A percentile compares a stretch with the other conserved stretches of the same genome.
These are phyloP conservation scores for Tulasnella sp. DNA, from an alignment of 768 basidiomycete species.

Conservation along the genomic window DNA sequence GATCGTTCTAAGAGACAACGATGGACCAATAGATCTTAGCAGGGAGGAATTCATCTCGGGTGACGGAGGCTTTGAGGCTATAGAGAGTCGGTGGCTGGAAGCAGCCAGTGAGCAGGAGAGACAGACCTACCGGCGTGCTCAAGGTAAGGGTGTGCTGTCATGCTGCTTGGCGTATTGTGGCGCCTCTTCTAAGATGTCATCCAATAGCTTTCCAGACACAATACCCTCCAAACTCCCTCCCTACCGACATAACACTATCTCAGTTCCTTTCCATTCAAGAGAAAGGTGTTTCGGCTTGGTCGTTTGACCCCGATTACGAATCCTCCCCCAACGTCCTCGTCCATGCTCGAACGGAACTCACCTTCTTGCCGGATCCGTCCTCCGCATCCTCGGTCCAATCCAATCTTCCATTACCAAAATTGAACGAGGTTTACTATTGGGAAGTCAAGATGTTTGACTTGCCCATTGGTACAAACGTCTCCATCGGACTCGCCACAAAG, in stretches of 20 bases:
- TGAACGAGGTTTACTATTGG: slow-evolving; percentile 99
- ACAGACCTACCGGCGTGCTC: slow-evolving; percentile 70
- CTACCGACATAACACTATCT: slow-evolving; percentile 95
- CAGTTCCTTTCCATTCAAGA: slow-evolving; percentile 99
- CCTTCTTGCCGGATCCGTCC: slow-evolving; percentile 92
- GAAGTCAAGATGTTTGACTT: slow-evolving; percentile 99
- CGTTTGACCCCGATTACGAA: slow-evolving; percentile 97
- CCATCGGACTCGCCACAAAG: slow-evolving; percentile 91
- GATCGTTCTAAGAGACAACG: slow-evolving; percentile 71
- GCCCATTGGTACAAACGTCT: slow-evolving; percentile 74
- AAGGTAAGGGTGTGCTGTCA: slow-evolving; percentile 59
- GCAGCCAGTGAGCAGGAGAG: slow-evolving; percentile 53
- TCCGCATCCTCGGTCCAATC: slow-evolving; percentile 93
- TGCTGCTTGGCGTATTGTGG: too few relatives aligned
- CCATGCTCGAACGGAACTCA: slow-evolving; percentile 92
- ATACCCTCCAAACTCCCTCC: slow-evolving; percentile 91
- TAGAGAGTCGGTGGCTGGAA: slow-evolving; percentile 93
- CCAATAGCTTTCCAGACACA: slow-evolving; percentile 64
- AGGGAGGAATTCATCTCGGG: slow-evolving; percentile 82
- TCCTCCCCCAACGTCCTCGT: slow-evolving; percentile 86
- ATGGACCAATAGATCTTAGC: slow-evolving; percentile 89
- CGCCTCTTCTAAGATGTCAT: background rate
- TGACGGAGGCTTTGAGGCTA: slow-evolving; percentile 86
- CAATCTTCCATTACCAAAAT: slow-evolving; percentile 89
- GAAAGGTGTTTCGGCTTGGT: slow-evolving; percentile 99